Base-by-base conservation (phyloP, 1,284 basidiomycete species). In the Rhodotorula sp. region DNA sequence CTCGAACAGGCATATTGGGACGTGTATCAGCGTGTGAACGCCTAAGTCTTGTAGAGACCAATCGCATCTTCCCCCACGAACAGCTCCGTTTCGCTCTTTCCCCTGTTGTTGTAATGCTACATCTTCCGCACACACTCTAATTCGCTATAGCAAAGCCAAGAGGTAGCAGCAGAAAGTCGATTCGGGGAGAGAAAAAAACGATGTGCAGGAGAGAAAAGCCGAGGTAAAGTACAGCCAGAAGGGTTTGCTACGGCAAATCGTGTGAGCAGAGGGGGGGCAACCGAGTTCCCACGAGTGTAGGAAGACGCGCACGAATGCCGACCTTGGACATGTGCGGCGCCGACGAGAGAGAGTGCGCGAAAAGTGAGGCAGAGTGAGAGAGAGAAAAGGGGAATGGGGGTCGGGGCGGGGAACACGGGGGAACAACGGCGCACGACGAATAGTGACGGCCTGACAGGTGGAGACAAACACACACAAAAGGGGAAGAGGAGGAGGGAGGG, bases 1-100 rank as follows among this genome's bases (percentile, higher is more conserved):
- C 29, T 26, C 7, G 58, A 43, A 43, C 52, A 67, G 66, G 66
- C 66, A 26, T 67, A 67, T 47, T 67, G 66, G 66, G 66, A 67
- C 5, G 66, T 67, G 3, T 67, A 67, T 26, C 66, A 67, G 47
- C 60, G 46, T 12, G 60, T 67, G 31, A 67, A 67, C n/a, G 52
- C 52, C n/a, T 67, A 51, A 16, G 15, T 15, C 26, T 5, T 16
- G 26, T 14, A 15, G 54, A 29, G n/a, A n/a, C n/a, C 54, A 1
- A 56, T 43, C 1, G 39, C 39, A 43, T 43, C 10, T 43, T 43
- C 39, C 39, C 39, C 10, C 54, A 46, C 26, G n/a, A n/a, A n/a
- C n/a, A 26, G 3, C 3, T 23, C 20, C 8, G 5, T 46, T 18
- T 10, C n/a, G 26, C 18, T 18, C 29, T 14, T 26, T 23, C 29